Evolutionary conservation across 192 early-diverging fungal genomes (phyloP), one percentile per base, ranked within the genome.

Genomic region (Coemansia sp.): DNA sequence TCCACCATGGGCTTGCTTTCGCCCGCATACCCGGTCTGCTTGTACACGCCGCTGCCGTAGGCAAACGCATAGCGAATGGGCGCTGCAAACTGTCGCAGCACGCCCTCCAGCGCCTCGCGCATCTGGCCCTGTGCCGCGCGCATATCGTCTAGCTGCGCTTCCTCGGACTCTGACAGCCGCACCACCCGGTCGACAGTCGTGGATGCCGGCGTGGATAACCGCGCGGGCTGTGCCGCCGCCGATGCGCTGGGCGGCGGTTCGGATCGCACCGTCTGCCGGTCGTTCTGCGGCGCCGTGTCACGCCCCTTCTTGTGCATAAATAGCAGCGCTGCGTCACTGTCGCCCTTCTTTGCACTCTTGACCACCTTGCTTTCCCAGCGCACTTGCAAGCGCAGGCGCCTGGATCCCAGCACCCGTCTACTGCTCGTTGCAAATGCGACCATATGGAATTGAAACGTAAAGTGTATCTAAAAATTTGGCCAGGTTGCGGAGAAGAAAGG

Each of bases 1-100:
- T 99, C 97, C 0, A 98, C 82, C 90, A 96, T 92, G 0, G 93
- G 90, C 45, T 87, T 70, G 44, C 49, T 61, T 14, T 53, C 32
- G 10, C 34, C 22, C 9, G 82, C 84, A 56, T 95, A 94, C 9
- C 92, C 90, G 7, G 75, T 67, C 66, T 99, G 97, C 31, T 79
- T 75, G 74, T 93, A 98, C 17, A 97, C 95, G 14, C 93, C 94
- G 34, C 87, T 90, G 8, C 97, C 97, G 65, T 99, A 99, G 4
- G 91, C 94, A 74, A 95, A 85, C 2, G 94, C 92, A 71, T 87
- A 77, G 7, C 67, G 58, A 31, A 77, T 63, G 1, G 74, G 74
- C 15, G 68, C 74, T 1, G 29, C 35, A 39, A 77, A 70, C 43
- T 58, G 51, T 27, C 41, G 53, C 35, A 77, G 43, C 27, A 77